Percentiles rank a stretch among this genome's conserved stretches.
phyloP scores from a whole-genome alignment of 2,329 filamentous ascomycete species.

The Arthrobotrys conoides region DNA sequence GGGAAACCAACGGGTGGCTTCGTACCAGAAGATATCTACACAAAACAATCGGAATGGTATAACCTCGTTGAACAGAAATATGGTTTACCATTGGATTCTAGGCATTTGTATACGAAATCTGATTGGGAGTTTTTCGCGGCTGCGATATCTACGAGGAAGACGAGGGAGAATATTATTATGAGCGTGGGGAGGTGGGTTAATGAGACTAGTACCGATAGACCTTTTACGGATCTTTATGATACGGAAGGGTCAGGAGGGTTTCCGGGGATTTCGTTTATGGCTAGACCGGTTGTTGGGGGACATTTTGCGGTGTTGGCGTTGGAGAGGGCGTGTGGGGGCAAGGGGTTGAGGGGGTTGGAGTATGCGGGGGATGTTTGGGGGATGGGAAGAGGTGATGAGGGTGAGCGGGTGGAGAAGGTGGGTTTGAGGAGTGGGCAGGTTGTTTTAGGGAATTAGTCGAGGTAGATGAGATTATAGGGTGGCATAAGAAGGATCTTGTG shows the following conservation, averaged over 20 bases:
- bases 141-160: conserved; percentile 78
- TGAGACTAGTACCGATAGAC: conserved; percentile 81
- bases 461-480: no score
- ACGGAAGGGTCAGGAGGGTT: conserved; percentile 83
- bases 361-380: conserved; percentile 64
- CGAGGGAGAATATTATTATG: conserved; percentile 79
- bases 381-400: conserved; percentile 10
- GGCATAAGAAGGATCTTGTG: not conserved
- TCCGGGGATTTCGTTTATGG: conserved; percentile 82
- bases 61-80: conserved; percentile 82
- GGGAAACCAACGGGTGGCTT: conserved; percentile 66
- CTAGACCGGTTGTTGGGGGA: conserved; percentile 84
- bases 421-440: conserved; percentile 3
- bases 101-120: conserved; percentile 87
- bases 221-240: conserved; percentile 85
- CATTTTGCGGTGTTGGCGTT: conserved; percentile 89
- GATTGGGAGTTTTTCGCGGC: conserved; percentile 94
- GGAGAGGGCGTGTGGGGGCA: conserved; percentile 81
- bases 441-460: conserved; percentile 1
- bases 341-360: conserved; percentile 73
- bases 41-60: conserved; percentile 86
- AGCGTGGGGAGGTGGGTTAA: conserved; percentile 85
- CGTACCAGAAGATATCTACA: conserved; percentile 82
- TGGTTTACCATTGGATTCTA: conserved; percentile 83
- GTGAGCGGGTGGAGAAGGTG: not conserved